Evolutionary conservation across 73 alveolate species (phyloP).

Genomic region (Vitrella brassicaformis): DNA sequence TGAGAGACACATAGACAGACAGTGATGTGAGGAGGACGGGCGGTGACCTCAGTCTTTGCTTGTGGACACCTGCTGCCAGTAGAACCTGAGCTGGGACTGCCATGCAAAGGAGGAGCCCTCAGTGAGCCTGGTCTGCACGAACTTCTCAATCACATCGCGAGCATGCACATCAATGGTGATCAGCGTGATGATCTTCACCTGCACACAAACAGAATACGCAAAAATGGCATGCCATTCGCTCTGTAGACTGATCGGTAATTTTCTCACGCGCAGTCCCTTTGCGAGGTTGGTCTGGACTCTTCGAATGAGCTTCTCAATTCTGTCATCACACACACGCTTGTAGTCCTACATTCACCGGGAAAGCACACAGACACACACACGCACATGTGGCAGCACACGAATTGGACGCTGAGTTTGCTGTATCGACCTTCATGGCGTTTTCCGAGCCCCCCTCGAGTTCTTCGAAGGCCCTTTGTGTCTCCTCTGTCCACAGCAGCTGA

Average conservation of each 20-base stretch:
- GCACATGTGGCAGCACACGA: neutral
- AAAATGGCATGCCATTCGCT: no score
- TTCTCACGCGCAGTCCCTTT: constrained; percentile 9
- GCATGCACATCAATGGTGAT: constrained; percentile 99
- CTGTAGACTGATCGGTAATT: no score
- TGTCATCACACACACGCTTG: constrained; percentile 25
- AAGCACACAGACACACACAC: neutral
- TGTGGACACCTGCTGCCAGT: constrained; percentile 70
- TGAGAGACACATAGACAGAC: no score
- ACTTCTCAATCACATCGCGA: constrained; percentile 94
- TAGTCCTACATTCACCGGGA: constrained; percentile 8
- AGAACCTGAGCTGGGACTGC: constrained; percentile 95
- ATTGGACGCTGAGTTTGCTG: neutral
- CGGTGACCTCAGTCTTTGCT: no score
- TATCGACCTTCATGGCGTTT: constrained; percentile 70
- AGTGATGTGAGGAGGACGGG: no score
- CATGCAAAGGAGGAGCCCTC: constrained; percentile 83
- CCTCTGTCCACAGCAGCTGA: constrained; percentile 98
- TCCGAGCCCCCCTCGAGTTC: constrained; percentile 88
- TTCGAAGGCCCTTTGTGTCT: constrained; percentile 69
- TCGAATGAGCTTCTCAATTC: constrained; percentile 27
- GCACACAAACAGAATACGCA: no score
- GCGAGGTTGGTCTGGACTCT: constrained; percentile 25
- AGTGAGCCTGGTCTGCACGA: constrained; percentile 57
- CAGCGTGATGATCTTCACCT: constrained; percentile 95